These are phyloP conservation scores for Parafenestella ontariensis DNA, from an alignment of 2,329 filamentous ascomycete genomes.

Conservation along the genomic window DNA sequence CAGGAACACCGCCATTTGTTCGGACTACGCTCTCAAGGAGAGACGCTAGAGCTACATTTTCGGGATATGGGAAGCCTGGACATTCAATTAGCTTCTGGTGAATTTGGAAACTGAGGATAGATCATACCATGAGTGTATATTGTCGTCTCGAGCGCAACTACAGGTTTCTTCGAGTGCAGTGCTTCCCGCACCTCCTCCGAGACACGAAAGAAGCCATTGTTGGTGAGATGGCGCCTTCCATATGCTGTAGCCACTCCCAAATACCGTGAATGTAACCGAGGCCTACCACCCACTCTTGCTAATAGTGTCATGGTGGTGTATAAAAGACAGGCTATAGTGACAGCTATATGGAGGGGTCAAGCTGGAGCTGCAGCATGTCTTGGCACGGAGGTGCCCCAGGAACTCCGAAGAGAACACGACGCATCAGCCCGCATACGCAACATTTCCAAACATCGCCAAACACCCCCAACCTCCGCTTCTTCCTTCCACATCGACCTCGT, in stretches of 20 bases:
- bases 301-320: constrained; percentile 35
- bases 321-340: constrained; percentile 2
- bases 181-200: constrained; percentile 86
- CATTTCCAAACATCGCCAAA: constrained; percentile 21
- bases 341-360: constrained; percentile 16
- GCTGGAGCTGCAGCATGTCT: constrained; percentile 20
- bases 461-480: constrained; percentile 14
- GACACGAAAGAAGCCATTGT: constrained; percentile 67
- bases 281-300: constrained; percentile 22
- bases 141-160: constrained; percentile 92
- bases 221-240: constrained; percentile 40
- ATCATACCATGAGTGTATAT: constrained; percentile 89
- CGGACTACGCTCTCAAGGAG: constrained; percentile 84
- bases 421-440: constrained; percentile 40
- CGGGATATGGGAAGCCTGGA: constrained; percentile 72
- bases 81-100: constrained; percentile 9
- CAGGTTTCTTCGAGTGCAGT: constrained; percentile 74
- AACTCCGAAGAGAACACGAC: constrained; percentile 49
- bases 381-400: constrained; percentile 30
- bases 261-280: constrained; percentile 13
- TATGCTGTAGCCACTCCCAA: not conserved
- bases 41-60: constrained; percentile 77
- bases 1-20: constrained; percentile 77
- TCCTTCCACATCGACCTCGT: constrained; percentile 23
- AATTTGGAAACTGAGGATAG: not conserved